Evolutionary conservation across 805 yeast species (phyloP).

Genomic region (Metschnikowia kofuensis): DNA sequence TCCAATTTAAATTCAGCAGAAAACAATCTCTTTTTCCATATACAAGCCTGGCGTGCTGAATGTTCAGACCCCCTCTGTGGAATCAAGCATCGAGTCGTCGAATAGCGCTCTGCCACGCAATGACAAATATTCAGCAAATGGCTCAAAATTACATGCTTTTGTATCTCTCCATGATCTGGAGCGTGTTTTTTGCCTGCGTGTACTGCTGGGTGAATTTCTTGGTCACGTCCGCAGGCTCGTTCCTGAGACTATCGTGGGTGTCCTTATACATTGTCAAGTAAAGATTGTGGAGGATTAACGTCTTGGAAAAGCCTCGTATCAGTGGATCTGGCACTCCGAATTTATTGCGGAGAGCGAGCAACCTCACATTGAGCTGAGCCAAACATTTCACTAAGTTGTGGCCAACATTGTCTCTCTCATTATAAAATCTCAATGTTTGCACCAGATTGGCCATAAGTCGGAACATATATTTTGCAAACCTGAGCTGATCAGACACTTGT

Average conservation of each 20-base stretch:
- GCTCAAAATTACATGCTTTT: neutral
- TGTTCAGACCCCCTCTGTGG: no score
- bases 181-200: neutral
- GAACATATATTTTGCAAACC: neutral
- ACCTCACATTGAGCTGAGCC: neutral
- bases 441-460: neutral
- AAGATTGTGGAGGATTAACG: neutral
- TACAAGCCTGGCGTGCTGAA: no score
- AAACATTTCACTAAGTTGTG: neutral
- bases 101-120: no score
- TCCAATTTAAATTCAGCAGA: no score
- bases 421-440: neutral
- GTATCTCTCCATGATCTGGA: neutral
- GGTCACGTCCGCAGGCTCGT: neutral
- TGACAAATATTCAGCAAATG: no score
- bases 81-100: no score
- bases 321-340: neutral
- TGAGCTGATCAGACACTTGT: neutral
- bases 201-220: neutral
- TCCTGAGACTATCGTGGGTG: neutral
- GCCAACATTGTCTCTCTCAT: neutral
- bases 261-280: neutral
- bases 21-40: no score
- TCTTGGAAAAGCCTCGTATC: neutral
- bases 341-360: neutral